Percentiles rank a stretch among this genome's conserved stretches.
These are phyloP conservation scores for grape (Vitis vinifera) DNA, from an alignment of 164 flowering plant species.

Conservation along the genomic window DNA sequence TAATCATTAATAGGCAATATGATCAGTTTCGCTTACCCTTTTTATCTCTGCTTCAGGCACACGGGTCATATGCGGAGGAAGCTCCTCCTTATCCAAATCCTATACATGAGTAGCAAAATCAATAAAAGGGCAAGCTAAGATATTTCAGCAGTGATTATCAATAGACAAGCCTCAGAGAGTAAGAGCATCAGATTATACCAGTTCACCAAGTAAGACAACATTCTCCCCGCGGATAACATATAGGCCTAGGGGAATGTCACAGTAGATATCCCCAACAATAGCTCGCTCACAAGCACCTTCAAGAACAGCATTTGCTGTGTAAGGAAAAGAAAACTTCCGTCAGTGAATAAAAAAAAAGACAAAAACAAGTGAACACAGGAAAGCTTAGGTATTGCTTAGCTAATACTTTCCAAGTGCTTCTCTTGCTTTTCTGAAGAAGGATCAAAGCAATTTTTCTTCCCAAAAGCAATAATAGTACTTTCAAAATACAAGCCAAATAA, in stretches of 20 bases:
- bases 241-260: slow-evolving; percentile 49
- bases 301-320: slow-evolving; percentile 50
- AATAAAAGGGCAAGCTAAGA: not conserved
- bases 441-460: too few species aligned
- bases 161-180: not conserved
- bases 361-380: too few species aligned
- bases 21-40: slow-evolving; percentile 23
- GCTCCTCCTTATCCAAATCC: slow-evolving; percentile 53
- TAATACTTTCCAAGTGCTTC: too few species aligned
- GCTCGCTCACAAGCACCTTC: slow-evolving; percentile 56
- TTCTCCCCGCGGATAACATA: slow-evolving; percentile 56
- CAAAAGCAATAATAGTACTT: too few species aligned
- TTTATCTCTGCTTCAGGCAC: slow-evolving; percentile 47
- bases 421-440: too few species aligned
- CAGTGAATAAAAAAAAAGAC: not conserved
- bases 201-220: slow-evolving; percentile 57
- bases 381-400: too few species aligned
- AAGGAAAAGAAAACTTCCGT: not conserved
- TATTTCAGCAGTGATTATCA: not conserved
- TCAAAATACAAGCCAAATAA: too few species aligned
- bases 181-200: slow-evolving; percentile 24
- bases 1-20: too few species aligned
- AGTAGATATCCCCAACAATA: slow-evolving; percentile 52
- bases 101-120: slow-evolving; percentile 5
- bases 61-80: slow-evolving; percentile 51